These are phyloP conservation scores for Ganoderma lingzhi DNA, from an alignment of 1,284 basidiomycete species.

Conservation along the genomic window DNA sequence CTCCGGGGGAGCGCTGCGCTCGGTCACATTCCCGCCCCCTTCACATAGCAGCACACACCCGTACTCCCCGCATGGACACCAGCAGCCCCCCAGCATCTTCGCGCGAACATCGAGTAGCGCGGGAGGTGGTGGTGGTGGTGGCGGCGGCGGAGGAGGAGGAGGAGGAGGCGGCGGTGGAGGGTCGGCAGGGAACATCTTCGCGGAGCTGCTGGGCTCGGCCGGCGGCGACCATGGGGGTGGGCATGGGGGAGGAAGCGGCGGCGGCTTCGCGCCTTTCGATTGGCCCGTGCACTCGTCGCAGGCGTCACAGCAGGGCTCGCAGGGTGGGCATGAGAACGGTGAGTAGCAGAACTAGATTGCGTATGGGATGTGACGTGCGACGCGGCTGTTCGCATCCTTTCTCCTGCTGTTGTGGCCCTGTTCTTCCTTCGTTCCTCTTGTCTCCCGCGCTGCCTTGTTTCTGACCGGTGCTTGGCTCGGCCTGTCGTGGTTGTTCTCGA, in stretches of 20 bases:
- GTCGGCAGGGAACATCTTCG: slow-evolving; percentile 30
- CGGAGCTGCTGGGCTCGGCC: slow-evolving; percentile 33
- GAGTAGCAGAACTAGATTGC: slow-evolving; percentile 17
- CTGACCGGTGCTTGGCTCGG: not conserved
- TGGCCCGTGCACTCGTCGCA: slow-evolving; percentile 39
- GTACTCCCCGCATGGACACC: slow-evolving; percentile 32
- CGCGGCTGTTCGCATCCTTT: not conserved
- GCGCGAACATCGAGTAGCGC: slow-evolving; percentile 18
- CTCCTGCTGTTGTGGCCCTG: not conserved
- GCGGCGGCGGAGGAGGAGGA: slow-evolving; percentile 10
- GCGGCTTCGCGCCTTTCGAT: slow-evolving; percentile 36
- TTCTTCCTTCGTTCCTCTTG: not conserved
- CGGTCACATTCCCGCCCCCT: slow-evolving; percentile 32
- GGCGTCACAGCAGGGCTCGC: slow-evolving; percentile 28
- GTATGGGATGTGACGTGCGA: not conserved
- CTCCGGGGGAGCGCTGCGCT: slow-evolving; percentile 29
- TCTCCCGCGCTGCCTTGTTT: not conserved
- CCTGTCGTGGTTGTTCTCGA: not conserved
- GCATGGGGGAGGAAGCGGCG: slow-evolving; percentile 3
- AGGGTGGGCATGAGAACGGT: slow-evolving; percentile 34
- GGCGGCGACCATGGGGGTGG: slow-evolving; percentile 27
- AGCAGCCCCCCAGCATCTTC: slow-evolving; percentile 27
- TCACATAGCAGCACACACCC: slow-evolving; percentile 10
- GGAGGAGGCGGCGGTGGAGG: slow-evolving; percentile 3
- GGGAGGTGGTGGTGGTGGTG: slow-evolving; percentile 13